Evolutionary conservation across 1,284 basidiomycete species (phyloP).

Genomic region (Mycena sp.): DNA sequence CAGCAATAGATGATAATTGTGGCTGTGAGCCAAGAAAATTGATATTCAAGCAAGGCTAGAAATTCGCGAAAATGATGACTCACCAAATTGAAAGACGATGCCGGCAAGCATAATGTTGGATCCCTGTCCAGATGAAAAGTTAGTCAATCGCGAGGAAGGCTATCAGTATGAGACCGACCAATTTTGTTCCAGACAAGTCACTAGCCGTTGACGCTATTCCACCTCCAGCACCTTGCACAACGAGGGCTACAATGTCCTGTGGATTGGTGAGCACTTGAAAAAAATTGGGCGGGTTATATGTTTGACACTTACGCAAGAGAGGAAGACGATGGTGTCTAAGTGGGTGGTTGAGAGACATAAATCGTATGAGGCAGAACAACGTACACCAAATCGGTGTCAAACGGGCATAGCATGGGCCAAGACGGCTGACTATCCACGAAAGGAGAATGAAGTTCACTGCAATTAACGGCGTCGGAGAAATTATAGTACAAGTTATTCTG

Average conservation of each 20-base stretch:
- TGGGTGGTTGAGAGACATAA: too few relatives aligned
- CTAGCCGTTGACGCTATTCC: slow-evolving; percentile 52
- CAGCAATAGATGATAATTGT: background rate
- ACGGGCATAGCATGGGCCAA: slow-evolving; percentile 55
- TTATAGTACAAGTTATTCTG: slow-evolving; percentile 51
- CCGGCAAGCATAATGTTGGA: slow-evolving; percentile 6
- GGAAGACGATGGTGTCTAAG: slow-evolving; percentile 51
- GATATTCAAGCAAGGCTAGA: background rate
- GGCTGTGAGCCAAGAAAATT: background rate
- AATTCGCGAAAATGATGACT: too few relatives aligned
- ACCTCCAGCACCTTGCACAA: slow-evolving; percentile 64
- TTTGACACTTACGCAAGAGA: slow-evolving; percentile 44
- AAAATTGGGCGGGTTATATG: too few relatives aligned
- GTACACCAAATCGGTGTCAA: slow-evolving; percentile 41
- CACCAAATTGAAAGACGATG: slow-evolving; percentile 7
- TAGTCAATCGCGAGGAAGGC: too few relatives aligned
- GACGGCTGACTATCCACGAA: slow-evolving; percentile 49
- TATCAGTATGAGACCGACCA: too few relatives aligned
- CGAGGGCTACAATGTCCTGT: slow-evolving; percentile 60
- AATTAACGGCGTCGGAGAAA: slow-evolving; percentile 58
- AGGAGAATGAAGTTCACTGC: slow-evolving; percentile 61
- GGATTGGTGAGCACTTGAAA: background rate
- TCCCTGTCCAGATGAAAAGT: too few relatives aligned
- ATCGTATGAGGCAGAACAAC: background rate
- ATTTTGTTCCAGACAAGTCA: background rate